These are phyloP conservation scores for Trametopsis cervina DNA, from an alignment of 768 basidiomycete genomes.

Conservation along the genomic window DNA sequence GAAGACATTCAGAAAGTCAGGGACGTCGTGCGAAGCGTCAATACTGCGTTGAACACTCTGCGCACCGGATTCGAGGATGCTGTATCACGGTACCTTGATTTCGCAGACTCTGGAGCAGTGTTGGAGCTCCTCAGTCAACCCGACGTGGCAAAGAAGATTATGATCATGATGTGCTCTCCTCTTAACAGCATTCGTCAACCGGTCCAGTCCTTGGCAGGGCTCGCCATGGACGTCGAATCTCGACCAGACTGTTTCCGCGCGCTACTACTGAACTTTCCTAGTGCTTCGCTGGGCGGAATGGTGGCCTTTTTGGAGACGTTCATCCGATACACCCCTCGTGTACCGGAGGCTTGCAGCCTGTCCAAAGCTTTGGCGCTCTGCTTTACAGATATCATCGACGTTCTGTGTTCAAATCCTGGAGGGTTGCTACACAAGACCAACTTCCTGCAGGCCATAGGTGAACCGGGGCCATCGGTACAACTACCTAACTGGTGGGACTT, in stretches of 20 bases:
- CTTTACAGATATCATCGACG: slow-evolving; percentile 88
- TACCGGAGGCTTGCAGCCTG: slow-evolving; percentile 84
- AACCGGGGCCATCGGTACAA: slow-evolving; percentile 39
- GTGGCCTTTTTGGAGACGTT: slow-evolving; percentile 63
- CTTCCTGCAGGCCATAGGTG: slow-evolving; percentile 43
- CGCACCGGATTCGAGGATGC: slow-evolving; percentile 57
- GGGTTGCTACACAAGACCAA: slow-evolving; percentile 56
- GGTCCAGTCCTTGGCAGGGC: slow-evolving; percentile 73
- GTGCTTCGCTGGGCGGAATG: slow-evolving; percentile 64
- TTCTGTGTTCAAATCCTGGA: slow-evolving; percentile 65
- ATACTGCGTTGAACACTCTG: slow-evolving; percentile 49
- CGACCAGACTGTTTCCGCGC: slow-evolving; percentile 84
- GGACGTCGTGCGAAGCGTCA: slow-evolving; percentile 57
- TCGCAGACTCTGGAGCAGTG: slow-evolving; percentile 43
- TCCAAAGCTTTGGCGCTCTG: slow-evolving; percentile 89
- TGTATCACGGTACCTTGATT: slow-evolving; percentile 61
- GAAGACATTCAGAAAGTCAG: slow-evolving; percentile 21
- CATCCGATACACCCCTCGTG: slow-evolving; percentile 45
- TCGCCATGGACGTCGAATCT: slow-evolving; percentile 85
- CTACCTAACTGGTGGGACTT: slow-evolving; percentile 73
- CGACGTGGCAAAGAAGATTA: slow-evolving; percentile 52
- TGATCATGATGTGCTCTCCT: slow-evolving; percentile 77
- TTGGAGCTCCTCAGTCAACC: slow-evolving; percentile 48
- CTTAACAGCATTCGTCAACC: slow-evolving; percentile 65
- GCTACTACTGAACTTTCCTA: slow-evolving; percentile 61